These are phyloP conservation scores for Diplodia corticola DNA, from an alignment of 2,329 filamentous ascomycete species.

Conservation along the genomic window DNA sequence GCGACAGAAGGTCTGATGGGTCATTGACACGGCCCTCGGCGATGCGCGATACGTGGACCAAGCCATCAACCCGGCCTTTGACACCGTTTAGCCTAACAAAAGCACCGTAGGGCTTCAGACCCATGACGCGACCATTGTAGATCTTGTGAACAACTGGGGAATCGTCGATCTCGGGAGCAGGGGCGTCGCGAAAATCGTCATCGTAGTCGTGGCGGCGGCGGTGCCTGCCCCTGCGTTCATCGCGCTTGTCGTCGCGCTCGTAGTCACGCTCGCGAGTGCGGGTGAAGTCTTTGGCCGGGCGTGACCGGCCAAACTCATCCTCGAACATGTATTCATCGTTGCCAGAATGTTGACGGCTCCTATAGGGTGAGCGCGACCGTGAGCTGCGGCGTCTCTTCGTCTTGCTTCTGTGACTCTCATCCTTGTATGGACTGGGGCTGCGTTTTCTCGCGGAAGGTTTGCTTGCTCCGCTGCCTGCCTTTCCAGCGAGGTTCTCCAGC, in stretches of 20 bases:
- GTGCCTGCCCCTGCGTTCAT: constrained; percentile 39
- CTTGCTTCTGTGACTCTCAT: constrained; percentile 45
- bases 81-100: constrained; percentile 93
- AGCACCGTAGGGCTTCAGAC: constrained; percentile 91
- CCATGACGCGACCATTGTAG: constrained; percentile 86
- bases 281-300: constrained; percentile 39
- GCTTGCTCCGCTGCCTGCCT: constrained; percentile 51
- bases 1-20: constrained; percentile 80
- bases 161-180: constrained; percentile 76
- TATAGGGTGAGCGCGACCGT: constrained; percentile 42
- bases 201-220: constrained; percentile 46
- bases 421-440: constrained; percentile 58
- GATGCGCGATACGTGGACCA: constrained; percentile 92
- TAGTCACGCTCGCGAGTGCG: constrained; percentile 36
- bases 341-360: constrained; percentile 41
- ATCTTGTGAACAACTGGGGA: constrained; percentile 79
- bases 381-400: constrained; percentile 50
- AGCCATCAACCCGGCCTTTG: constrained; percentile 82
- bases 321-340: constrained; percentile 57
- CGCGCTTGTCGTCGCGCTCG: constrained; percentile 3
- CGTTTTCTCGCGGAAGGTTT: constrained; percentile 56
- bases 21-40: constrained; percentile 85
- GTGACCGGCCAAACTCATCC: constrained; percentile 59
- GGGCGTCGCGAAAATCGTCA: constrained; percentile 64
- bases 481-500: constrained; percentile 80